phyloP scores from a whole-genome alignment of 2,329 filamentous ascomycete genomes.

The Colletotrichum sp. region DNA sequence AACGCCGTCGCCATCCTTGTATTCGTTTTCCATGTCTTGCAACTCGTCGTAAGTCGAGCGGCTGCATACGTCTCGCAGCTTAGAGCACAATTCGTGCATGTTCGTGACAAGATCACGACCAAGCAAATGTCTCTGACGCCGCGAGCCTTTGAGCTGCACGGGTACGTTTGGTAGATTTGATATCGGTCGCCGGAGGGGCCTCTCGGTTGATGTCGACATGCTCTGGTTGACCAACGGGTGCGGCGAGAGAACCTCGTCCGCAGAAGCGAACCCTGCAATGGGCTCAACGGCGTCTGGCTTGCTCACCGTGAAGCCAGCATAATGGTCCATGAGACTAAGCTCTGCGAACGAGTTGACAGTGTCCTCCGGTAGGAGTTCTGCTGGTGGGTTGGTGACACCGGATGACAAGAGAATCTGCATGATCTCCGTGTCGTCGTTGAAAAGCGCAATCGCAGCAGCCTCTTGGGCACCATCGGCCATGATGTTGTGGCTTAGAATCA shows the following conservation, averaged over 20 bases:
- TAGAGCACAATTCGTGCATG: slow-evolving; percentile 9
- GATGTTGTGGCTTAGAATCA: slow-evolving; percentile 24
- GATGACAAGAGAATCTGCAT: slow-evolving; percentile 23
- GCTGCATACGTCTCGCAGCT: slow-evolving; percentile 1
- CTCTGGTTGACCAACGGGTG: not conserved
- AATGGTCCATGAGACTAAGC: not conserved
- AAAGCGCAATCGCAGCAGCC: slow-evolving; percentile 26
- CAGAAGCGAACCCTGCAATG: not conserved
- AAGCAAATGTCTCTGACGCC: slow-evolving; percentile 1
- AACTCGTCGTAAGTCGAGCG: not conserved
- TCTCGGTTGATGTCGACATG: not conserved
- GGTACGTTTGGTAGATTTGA: not conserved
- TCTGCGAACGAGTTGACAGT: not conserved
- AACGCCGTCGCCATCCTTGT: not conserved
- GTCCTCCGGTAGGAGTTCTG: not conserved
- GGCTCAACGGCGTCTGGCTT: not conserved
- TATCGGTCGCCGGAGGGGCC: not conserved
- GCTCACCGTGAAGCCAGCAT: not conserved
- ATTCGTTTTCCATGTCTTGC: not conserved
- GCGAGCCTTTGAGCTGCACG: not conserved
- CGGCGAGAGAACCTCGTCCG: not conserved
- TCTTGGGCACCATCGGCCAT: slow-evolving; percentile 22
- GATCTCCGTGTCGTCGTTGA: slow-evolving; percentile 20
- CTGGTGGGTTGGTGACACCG: not conserved
- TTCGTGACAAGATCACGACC: slow-evolving; percentile 11